Conservation (phyloP, 108 stramenopile species). For the Pinguiococcus pyrenoidosus region DNA sequence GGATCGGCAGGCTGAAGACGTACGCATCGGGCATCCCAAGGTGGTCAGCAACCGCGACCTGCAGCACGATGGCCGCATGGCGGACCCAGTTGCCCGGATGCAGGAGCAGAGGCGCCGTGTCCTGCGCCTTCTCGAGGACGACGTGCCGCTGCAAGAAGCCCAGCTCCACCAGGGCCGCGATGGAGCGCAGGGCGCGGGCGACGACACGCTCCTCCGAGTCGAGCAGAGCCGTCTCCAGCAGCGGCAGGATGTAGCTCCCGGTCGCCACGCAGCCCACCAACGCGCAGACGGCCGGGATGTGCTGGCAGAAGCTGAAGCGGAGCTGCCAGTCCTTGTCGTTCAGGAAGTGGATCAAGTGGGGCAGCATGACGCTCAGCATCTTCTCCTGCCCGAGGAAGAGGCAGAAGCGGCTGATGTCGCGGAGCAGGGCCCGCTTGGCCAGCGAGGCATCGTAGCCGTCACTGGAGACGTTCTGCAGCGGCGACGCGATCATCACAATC, state of each 20-base stretch:
- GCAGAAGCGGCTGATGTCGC: constrained; percentile 63
- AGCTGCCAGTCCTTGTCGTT: constrained; percentile 86
- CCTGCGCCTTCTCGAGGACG: constrained; percentile 4
- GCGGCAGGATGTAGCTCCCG: constrained; percentile 74
- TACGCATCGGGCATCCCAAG: constrained; percentile 22
- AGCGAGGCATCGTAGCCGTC: constrained; percentile 1
- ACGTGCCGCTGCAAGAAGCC: constrained; percentile 16
- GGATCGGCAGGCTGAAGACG: constrained; percentile 19
- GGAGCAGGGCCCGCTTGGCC: constrained; percentile 61
- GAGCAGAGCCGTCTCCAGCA: constrained; percentile 74
- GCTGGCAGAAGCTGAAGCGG: constrained; percentile 67
- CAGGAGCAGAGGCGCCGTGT: constrained; percentile 26
- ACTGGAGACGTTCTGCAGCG: too few species aligned
- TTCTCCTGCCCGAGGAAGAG: constrained; percentile 78
- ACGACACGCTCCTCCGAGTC: constrained; percentile 75
- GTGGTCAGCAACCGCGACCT: constrained; percentile 3
- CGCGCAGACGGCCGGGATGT: constrained; percentile 67
- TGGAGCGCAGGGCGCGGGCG: constrained; percentile 44
- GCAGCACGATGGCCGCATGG: constrained; percentile 6
- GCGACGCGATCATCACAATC: constrained; percentile 13
- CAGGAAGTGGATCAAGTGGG: constrained; percentile 75
- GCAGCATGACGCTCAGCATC: constrained; percentile 66
- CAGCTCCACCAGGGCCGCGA: constrained; percentile 20
- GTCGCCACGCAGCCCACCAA: constrained; percentile 57
- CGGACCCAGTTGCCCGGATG: constrained; percentile 30